Base-by-base conservation (phyloP, 176 grass and related monocot species). In the Oryza australiensis region DNA sequence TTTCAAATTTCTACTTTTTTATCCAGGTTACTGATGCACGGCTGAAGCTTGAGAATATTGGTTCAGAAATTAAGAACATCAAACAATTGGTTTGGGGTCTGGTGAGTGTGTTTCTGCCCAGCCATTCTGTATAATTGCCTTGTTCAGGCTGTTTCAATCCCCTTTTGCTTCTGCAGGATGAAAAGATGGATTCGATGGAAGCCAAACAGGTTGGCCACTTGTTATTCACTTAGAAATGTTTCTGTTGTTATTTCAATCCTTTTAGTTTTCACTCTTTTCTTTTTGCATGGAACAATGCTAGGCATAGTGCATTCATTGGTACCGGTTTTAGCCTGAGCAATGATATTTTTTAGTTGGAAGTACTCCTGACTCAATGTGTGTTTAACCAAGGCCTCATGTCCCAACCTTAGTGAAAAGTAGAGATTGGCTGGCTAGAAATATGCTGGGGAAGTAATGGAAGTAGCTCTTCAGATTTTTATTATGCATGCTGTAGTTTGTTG, bases 181-280 rank as follows among this genome's bases (percentile, higher is more conserved):
- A 80, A 9, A 97, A 97, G 75, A 91, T 97, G 91, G 92, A 91
- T 83, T 86, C 94, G 34, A 93, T 97, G 88, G 94, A 92, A 91
- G 91, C 85, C 55, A 97, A 93, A 74, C 94, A 97, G 91, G 94
- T 97, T 30, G 30, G 46, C 15, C 15, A 49, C 14, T 49, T 18
- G 14, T 74, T 3, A 10, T 86, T 78, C n/a, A 78, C 62, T 60
- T 74, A 49, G 2, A 86, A 72, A 73, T 72, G 15, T 28, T 85
- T 70, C 11, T 62, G 7, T 55, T 82, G 10, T 28, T 74, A 62
- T 88, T 68, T 84, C 33, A 55, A 14, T 76, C 9, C 9, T 71
- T 66, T 80, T 37, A 26, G 7, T 63, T 80, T 80, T 16, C 14
- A 12, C 35, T 82, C 27, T 53, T 80, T 51, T 57, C 30, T 70